Conservation (phyloP, 257 asterid genomes). For the Penstemon eatonii region DNA sequence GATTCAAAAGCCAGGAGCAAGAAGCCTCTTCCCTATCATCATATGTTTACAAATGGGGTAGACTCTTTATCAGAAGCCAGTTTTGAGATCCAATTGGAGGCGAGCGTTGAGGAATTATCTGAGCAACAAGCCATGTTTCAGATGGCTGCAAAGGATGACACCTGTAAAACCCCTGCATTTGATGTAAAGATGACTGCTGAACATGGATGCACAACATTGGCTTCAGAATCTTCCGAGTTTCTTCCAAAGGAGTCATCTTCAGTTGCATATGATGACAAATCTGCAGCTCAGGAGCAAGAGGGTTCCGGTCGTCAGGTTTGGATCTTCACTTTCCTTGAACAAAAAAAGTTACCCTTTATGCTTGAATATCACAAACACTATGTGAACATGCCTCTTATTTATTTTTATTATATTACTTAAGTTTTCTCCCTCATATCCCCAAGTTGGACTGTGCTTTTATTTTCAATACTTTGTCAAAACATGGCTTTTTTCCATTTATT, state of each 20-base stretch:
- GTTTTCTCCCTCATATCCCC: slow-evolving; percentile 10
- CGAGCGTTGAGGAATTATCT: slow-evolving; percentile 32
- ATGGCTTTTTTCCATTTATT: not conserved
- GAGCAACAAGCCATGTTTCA: slow-evolving; percentile 31
- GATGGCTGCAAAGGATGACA: slow-evolving; percentile 29
- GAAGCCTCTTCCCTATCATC: slow-evolving; percentile 36
- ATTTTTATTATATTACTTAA: not conserved
- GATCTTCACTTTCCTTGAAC: slow-evolving; percentile 31
- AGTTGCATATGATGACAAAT: slow-evolving; percentile 26
- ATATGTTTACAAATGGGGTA: slow-evolving; percentile 25
- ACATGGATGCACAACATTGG: slow-evolving; percentile 30
- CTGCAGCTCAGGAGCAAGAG: slow-evolving; percentile 35
- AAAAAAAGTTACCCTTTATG: not conserved
- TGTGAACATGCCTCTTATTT: slow-evolving; percentile 18
- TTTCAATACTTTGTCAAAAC: not conserved
- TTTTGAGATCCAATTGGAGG: slow-evolving; percentile 39
- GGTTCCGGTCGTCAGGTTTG: slow-evolving; percentile 48
- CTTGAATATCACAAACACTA: slow-evolving; percentile 20
- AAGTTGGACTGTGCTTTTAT: not conserved
- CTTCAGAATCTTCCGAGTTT: slow-evolving; percentile 33
- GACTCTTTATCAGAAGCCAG: slow-evolving; percentile 39
- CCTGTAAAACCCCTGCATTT: slow-evolving; percentile 19
- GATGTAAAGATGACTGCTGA: slow-evolving; percentile 32
- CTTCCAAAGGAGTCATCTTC: slow-evolving; percentile 29
- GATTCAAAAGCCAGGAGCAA: slow-evolving; percentile 41